Evolutionary conservation across 768 basidiomycete genomes (phyloP).

Genomic region (Podaxis rugospora): DNA sequence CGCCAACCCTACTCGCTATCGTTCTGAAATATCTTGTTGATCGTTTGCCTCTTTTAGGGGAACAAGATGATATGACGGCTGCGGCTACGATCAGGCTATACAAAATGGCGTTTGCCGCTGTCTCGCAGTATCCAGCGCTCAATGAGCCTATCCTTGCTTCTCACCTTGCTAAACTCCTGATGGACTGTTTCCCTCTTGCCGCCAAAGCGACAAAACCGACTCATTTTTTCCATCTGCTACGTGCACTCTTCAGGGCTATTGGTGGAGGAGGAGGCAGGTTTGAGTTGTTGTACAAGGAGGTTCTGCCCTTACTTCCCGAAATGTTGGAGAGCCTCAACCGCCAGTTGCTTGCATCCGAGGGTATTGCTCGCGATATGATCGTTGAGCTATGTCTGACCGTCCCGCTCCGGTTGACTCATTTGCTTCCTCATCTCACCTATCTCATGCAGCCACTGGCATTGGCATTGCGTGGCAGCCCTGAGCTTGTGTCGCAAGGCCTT

Average conservation of each 20-base stretch:
- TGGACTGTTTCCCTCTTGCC: conserved; percentile 94
- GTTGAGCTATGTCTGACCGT: conserved; percentile 97
- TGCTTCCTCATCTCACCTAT: conserved; percentile 91
- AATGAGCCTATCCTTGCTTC: conserved; percentile 95
- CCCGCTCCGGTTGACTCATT: conserved; percentile 89
- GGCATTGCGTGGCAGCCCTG: conserved; percentile 81
- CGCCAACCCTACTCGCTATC: conserved; percentile 83
- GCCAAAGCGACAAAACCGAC: conserved; percentile 87
- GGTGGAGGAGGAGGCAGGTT: conserved; percentile 91
- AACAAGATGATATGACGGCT: conserved; percentile 77
- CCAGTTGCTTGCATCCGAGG: conserved; percentile 81
- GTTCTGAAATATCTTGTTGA: conserved; percentile 83
- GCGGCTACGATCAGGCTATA: conserved; percentile 86
- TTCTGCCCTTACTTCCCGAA: conserved; percentile 91
- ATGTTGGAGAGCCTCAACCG: conserved; percentile 94
- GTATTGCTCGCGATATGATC: conserved; percentile 84
- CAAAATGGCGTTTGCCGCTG: conserved; percentile 93
- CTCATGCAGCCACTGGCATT: conserved; percentile 95
- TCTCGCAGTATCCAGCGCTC: conserved; percentile 60
- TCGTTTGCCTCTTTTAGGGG: conserved; percentile 77
- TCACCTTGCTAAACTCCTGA: conserved; percentile 88
- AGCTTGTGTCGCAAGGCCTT: conserved; percentile 92
- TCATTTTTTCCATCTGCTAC: conserved; percentile 89
- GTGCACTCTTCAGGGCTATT: conserved; percentile 90
- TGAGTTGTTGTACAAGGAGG: conserved; percentile 93